These are phyloP conservation scores for Inonotus obliquus DNA, from an alignment of 1,284 basidiomycete species.

Conservation along the genomic window DNA sequence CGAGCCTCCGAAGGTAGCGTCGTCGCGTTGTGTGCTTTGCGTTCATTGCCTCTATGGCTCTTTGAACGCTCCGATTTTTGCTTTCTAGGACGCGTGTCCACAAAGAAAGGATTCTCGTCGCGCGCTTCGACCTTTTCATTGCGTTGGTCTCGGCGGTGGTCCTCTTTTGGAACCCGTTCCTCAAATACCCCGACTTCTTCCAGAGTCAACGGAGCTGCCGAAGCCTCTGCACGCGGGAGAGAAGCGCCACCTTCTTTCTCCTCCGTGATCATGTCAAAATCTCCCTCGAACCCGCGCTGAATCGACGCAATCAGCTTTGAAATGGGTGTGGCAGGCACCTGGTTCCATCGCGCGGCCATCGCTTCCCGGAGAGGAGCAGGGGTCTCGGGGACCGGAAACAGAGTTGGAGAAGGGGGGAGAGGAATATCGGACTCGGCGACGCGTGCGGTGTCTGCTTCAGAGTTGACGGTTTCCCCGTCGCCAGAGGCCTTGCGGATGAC, in stretches of 20 bases:
- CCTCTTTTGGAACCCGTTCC: background rate
- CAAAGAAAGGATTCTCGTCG: background rate
- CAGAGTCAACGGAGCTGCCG: background rate
- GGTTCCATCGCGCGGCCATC: background rate
- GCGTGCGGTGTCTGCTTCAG: background rate
- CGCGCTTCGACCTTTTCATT: background rate
- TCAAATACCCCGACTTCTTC: background rate
- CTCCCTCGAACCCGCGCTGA: slow-evolving; percentile 53
- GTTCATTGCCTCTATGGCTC: background rate
- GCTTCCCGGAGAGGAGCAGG: background rate
- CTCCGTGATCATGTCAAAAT: background rate
- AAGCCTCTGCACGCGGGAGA: background rate
- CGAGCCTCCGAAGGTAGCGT: background rate
- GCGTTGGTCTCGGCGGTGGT: background rate
- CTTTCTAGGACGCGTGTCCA: slow-evolving; percentile 1
- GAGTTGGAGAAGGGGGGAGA: background rate
- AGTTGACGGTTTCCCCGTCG: background rate
- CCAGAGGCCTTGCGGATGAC: background rate
- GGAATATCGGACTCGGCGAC: background rate
- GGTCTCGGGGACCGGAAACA: background rate
- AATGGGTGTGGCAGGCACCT: slow-evolving; percentile 49
- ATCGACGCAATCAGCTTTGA: slow-evolving; percentile 64
- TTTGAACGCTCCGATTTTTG: background rate
- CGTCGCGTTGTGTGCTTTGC: background rate
- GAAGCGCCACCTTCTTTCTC: background rate